phyloP scores from a whole-genome alignment of 208 protist species.

The Novymonas esmeraldas region DNA sequence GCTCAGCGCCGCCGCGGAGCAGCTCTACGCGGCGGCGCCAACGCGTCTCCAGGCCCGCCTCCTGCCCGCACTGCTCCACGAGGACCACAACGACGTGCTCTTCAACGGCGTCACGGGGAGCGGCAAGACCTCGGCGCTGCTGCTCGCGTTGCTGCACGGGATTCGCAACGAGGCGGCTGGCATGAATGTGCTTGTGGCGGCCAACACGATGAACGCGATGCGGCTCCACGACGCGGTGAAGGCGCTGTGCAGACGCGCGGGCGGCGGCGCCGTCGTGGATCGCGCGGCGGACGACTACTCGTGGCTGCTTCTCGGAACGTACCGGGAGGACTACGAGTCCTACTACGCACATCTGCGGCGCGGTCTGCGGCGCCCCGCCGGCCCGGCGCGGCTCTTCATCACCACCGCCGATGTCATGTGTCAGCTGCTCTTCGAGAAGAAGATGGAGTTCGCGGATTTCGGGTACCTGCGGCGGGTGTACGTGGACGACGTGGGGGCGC shows the following conservation, averaged over 20 bases:
- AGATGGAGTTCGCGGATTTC: conserved; percentile 86
- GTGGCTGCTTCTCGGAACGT: conserved; percentile 68
- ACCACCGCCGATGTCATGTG: conserved; percentile 85
- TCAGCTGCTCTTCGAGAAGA: conserved; percentile 83
- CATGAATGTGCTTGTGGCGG: conserved; percentile 79
- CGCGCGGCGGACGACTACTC: conserved; percentile 62
- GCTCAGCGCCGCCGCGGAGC: conserved; percentile 37
- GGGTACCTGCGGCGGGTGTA: conserved; percentile 86
- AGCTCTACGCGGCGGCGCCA: conserved; percentile 48
- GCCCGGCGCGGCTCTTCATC: conserved; percentile 70
- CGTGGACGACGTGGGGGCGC: conserved; percentile 77
- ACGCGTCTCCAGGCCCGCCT: conserved; percentile 77
- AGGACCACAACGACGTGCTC: conserved; percentile 87
- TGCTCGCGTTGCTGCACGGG: conserved; percentile 73
- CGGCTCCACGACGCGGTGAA: conserved; percentile 52
- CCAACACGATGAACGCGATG: conserved; percentile 69
- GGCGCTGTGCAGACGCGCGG: conserved; percentile 47
- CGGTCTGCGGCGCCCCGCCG: conserved; percentile 32
- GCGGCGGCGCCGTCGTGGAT: conserved; percentile 63
- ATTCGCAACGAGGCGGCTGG: conserved; percentile 65
- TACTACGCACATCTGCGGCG: conserved; percentile 55
- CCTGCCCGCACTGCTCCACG: conserved; percentile 70
- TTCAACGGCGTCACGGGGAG: conserved; percentile 83
- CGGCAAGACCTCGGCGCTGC: conserved; percentile 78
- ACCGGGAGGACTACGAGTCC: conserved; percentile 53